Evolutionary conservation across 2,329 filamentous ascomycete genomes (phyloP).

Genomic region (Cytospora piceicola): DNA sequence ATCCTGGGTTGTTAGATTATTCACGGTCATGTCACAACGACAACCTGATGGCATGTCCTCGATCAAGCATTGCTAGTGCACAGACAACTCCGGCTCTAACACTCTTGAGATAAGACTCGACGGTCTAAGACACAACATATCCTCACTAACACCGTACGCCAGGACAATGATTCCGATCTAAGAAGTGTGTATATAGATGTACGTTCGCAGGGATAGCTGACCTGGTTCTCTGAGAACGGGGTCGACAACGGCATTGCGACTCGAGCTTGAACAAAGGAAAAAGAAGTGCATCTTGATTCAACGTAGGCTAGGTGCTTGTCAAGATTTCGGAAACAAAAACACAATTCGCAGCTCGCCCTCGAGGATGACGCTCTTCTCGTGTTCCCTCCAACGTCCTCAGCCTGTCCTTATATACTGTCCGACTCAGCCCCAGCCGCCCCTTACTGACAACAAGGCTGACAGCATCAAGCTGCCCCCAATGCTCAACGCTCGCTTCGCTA

Average conservation of each 20-base stretch:
- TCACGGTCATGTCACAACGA: background rate
- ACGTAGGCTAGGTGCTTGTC: slow-evolving; percentile 14
- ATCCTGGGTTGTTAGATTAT: too few species aligned
- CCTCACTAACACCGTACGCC: slow-evolving; percentile 2
- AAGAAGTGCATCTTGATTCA: slow-evolving; percentile 12
- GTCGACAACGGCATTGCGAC: background rate
- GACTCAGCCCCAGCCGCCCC: slow-evolving; percentile 13
- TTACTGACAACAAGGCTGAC: background rate
- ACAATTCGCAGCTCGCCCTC: background rate
- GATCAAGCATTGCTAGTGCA: too few species aligned
- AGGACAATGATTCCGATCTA: background rate
- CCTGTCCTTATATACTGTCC: slow-evolving; percentile 1
- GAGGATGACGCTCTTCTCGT: background rate
- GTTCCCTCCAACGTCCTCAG: background rate
- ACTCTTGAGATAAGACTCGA: background rate
- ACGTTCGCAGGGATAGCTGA: slow-evolving; percentile 3
- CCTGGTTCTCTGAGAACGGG: slow-evolving; percentile 6
- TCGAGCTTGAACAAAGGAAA: slow-evolving; percentile 20
- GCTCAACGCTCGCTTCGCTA: slow-evolving; percentile 1
- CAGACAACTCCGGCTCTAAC: too few species aligned
- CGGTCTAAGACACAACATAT: background rate
- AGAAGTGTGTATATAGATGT: slow-evolving; percentile 9
- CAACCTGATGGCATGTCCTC: background rate
- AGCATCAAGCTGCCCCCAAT: slow-evolving; percentile 8
- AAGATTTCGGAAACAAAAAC: slow-evolving; percentile 4